Base-by-base conservation (phyloP, 305 asterid species). In the Striga hermonthica region DNA sequence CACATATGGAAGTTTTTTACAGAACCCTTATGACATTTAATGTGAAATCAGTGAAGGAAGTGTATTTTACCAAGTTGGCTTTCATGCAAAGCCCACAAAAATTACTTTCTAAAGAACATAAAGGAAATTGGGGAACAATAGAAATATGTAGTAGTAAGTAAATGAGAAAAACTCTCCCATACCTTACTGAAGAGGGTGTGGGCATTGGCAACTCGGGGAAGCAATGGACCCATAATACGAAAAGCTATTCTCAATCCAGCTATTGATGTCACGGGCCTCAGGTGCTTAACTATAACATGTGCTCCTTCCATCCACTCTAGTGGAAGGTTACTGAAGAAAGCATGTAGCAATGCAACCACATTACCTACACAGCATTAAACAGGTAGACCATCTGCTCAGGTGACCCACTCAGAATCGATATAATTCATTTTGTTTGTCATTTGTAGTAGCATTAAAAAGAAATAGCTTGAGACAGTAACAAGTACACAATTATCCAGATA, bases 231-330 rank as follows among this genome's bases (percentile, higher is more conserved):
- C 87, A 93, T 84, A 65, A 93, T 90, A 72, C 99, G 97, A 72
- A 90, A 93, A 68, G 92, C 94, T 73, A 93, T 86, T 82, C 99
- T 83, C 82, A 93, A 67, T 63, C 87, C 96, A 13, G 96, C 96
- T 65, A 90, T 77, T 45, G 99, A 90, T 14, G 95, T 86, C 73
- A 93, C 92, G n/a, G 99, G 99, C 74, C 81, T 82, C 56, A 90
- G 92, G 75, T 93, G 95, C 82, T 93, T 85, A 44, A 90, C 80
- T 67, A 93, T 81, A 60, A 83, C 84, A 76, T 80, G 96, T 52
- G 99, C 76, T 74, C 95, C 97, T 68, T 90, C 99, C 16, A 93
- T 82, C 99, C 99, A 93, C 82, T 93, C 97, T 62, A 84, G 79
- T 5, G 99, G 99, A 65, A 93, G 96, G 74, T 93, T 93, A 73